These are phyloP conservation scores for Saitozyma podzolica DNA, from an alignment of 768 basidiomycete genomes.

Conservation along the genomic window DNA sequence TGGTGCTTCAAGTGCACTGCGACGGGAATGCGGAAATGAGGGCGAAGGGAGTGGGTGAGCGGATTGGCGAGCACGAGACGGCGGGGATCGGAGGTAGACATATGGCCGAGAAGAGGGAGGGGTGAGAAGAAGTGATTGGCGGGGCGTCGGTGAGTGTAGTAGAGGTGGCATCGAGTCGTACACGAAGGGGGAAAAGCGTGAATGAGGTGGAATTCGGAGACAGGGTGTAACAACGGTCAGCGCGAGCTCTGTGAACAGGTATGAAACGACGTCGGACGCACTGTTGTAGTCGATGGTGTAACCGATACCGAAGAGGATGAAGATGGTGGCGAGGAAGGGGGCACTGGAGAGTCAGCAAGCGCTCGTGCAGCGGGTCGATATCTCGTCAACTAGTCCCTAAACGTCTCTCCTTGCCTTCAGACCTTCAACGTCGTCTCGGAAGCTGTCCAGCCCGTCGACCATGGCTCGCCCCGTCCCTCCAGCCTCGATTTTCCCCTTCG, in stretches of 20 bases:
- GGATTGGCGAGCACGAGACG: constrained; percentile 49
- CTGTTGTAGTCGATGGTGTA: constrained; percentile 54
- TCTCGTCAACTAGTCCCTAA: too few species aligned
- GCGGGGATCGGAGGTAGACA: neutral
- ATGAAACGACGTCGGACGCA: constrained; percentile 19
- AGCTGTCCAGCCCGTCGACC: too few species aligned
- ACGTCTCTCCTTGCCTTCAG: too few species aligned
- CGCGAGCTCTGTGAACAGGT: neutral
- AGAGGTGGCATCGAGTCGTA: too few species aligned
- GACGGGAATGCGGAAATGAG: constrained; percentile 1
- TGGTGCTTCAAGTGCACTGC: constrained; percentile 51
- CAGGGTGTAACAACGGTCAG: neutral
- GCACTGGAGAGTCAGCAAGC: constrained; percentile 19
- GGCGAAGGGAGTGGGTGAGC: constrained; percentile 55
- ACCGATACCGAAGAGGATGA: constrained; percentile 50
- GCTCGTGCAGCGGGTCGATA: too few species aligned
- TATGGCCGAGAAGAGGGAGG: constrained; percentile 59
- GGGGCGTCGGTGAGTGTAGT: too few species aligned
- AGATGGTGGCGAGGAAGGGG: constrained; percentile 47
- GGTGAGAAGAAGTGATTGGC: too few species aligned
- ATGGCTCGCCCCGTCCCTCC: neutral
- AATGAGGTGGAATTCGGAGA: too few species aligned
- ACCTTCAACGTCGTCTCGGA: too few species aligned
- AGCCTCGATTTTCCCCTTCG: neutral
- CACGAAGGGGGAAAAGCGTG: too few species aligned